Evolutionary conservation across 352 stramenopile species (phyloP).

Genomic region (Phytophthora citricola): DNA sequence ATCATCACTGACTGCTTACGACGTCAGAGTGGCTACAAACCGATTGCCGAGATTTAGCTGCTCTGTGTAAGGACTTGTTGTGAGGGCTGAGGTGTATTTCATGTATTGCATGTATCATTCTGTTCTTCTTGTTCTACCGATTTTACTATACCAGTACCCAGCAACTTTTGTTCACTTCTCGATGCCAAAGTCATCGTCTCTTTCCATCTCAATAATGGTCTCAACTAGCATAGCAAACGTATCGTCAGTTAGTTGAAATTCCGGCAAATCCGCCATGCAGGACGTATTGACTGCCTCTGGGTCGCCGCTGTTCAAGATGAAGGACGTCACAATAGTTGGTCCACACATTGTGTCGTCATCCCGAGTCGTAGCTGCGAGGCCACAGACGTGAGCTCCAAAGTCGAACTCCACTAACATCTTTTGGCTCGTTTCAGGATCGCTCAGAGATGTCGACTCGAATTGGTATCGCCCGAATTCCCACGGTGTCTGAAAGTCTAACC

Average conservation of each 20-base stretch:
- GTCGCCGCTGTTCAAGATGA: slow-evolving; percentile 34
- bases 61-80: not conserved
- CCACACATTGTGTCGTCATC: slow-evolving; percentile 42
- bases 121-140: slow-evolving; percentile 1
- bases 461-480: slow-evolving; percentile 46
- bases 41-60: slow-evolving; percentile 29
- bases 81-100: not conserved
- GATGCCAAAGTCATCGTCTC: too few relatives aligned
- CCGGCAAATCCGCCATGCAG: slow-evolving; percentile 43
- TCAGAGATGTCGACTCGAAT: slow-evolving; percentile 26
- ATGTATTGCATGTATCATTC: slow-evolving; percentile 10
- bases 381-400: slow-evolving; percentile 45
- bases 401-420: slow-evolving; percentile 59
- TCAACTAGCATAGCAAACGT: slow-evolving; percentile 8
- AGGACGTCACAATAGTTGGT: slow-evolving; percentile 45
- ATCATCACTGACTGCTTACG: slow-evolving; percentile 32
- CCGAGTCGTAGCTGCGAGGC: slow-evolving; percentile 33
- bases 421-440: slow-evolving; percentile 23
- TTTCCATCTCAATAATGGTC: not conserved
- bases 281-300: slow-evolving; percentile 39
- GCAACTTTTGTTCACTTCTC: not conserved
- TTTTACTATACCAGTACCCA: not conserved
- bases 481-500: slow-evolving; percentile 51
- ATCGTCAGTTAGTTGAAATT: slow-evolving; percentile 32
- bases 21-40: slow-evolving; percentile 29